Conservation (phyloP, 2,329 filamentous ascomycete species). For the Septoria petroselini region DNA sequence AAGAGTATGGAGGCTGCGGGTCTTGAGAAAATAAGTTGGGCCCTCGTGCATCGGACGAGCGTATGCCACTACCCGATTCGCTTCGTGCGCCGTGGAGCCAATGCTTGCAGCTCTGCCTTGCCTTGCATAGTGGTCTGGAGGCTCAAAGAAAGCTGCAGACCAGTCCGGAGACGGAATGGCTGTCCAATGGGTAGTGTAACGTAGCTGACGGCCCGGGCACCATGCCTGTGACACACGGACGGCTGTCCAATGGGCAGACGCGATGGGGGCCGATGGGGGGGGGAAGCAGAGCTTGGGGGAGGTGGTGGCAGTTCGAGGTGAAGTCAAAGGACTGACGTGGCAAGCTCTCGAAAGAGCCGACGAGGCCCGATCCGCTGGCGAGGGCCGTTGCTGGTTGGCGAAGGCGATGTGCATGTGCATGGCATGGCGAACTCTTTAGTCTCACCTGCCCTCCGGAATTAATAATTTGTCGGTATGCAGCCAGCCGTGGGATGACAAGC, state of each 20-base stretch:
- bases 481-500: not conserved
- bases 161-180: constrained; percentile 9
- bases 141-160: constrained; percentile 11
- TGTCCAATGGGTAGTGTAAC: constrained; percentile 20
- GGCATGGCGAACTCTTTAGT: not conserved
- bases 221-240: constrained; percentile 6
- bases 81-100: constrained; percentile 9
- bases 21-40: constrained; percentile 13
- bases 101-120: constrained; percentile 13
- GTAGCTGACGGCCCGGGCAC: constrained; percentile 14
- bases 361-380: constrained; percentile 5
- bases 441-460: not conserved
- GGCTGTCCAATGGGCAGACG: constrained; percentile 7
- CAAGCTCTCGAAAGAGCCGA: constrained; percentile 3
- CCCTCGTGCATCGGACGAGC: constrained; percentile 9
- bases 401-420: constrained; percentile 3
- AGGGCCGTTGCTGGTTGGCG: not conserved
- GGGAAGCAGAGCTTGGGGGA: not conserved
- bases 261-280: not conserved
- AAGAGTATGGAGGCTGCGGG: constrained; percentile 15
- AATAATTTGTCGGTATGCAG: constrained; percentile 1
- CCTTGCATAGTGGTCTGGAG: constrained; percentile 16
- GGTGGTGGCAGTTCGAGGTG: constrained; percentile 7
- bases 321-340: constrained; percentile 7
- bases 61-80: constrained; percentile 11